phyloP scores from a whole-genome alignment of 2,329 filamentous ascomycete genomes.

The Didymella sp. region DNA sequence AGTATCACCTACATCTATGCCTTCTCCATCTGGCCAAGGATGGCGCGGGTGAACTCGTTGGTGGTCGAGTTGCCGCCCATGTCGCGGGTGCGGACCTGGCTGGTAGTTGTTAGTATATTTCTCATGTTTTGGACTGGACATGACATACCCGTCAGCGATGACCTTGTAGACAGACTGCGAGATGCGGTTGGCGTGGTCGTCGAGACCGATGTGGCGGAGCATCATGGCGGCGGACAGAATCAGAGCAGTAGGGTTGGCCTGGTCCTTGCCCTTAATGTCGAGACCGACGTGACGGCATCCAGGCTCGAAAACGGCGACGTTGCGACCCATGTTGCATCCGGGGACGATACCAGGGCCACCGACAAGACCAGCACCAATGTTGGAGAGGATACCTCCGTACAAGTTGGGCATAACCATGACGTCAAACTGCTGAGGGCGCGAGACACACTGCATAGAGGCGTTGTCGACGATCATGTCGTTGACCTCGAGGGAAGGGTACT shows the following conservation, averaged over 20 bases:
- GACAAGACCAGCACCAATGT: conserved; percentile 96
- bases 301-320: conserved; percentile 97
- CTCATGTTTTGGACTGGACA: no score
- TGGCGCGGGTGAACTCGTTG: conserved; percentile 92
- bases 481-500: conserved; percentile 93
- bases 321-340: conserved; percentile 99
- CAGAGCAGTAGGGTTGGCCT: conserved; percentile 97
- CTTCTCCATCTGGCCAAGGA: conserved; percentile 92
- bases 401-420: conserved; percentile 99
- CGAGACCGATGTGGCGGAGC: conserved; percentile 92
- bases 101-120: conserved; percentile 56
- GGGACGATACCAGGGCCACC: conserved; percentile 96
- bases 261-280: conserved; percentile 99
- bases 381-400: conserved; percentile 98
- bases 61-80: conserved; percentile 93
- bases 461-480: conserved; percentile 99
- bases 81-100: conserved; percentile 87
- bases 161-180: conserved; percentile 83
- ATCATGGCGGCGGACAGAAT: conserved; percentile 97
- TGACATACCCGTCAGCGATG: conserved; percentile 86
- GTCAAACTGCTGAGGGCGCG: conserved; percentile 95
- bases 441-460: conserved; percentile 98
- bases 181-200: conserved; percentile 98
- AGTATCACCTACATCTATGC: conserved; percentile 34
- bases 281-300: conserved; percentile 99